A percentile compares a stretch with the other conserved stretches of the same genome.
Evolutionary conservation across 2,329 filamentous ascomycete species (phyloP).

Genomic region (Thelonectria discophora): DNA sequence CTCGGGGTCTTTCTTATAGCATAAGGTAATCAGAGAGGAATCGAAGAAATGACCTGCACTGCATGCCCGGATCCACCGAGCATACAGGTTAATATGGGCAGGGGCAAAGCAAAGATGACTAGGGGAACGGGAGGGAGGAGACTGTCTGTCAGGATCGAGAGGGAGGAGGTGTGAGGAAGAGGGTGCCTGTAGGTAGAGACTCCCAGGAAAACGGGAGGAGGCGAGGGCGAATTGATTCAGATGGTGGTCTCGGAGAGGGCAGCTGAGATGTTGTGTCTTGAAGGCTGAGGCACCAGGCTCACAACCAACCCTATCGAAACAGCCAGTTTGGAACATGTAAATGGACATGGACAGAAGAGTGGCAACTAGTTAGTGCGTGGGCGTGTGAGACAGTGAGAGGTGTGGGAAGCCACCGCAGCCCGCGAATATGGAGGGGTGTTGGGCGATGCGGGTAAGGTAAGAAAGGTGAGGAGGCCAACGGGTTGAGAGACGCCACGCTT

Average conservation of each 20-base stretch:
- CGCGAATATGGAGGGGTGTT: conserved; percentile 18
- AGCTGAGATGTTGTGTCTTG: conserved; percentile 13
- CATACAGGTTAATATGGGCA: conserved; percentile 25
- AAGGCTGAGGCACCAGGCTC: conserved; percentile 5
- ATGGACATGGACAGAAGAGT: conserved; percentile 10
- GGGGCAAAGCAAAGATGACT: conserved; percentile 31
- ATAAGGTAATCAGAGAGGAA: conserved; percentile 31
- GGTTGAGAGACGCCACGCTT: conserved; percentile 27
- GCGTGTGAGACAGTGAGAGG: conserved; percentile 23
- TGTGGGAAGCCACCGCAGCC: conserved; percentile 21
- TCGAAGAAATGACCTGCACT: conserved; percentile 26
- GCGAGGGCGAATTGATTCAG: conserved; percentile 18
- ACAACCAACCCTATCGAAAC: conserved; percentile 6
- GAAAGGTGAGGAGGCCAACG: conserved; percentile 35
- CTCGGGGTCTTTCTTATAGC: conserved; percentile 42
- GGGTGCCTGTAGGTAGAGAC: conserved; percentile 6
- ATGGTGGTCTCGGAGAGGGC: conserved; percentile 9
- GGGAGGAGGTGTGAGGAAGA: conserved; percentile 25
- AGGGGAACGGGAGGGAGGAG: conserved; percentile 3
- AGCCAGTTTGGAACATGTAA: conserved; percentile 8
- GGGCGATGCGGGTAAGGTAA: conserved; percentile 32
- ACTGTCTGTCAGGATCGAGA: background rate
- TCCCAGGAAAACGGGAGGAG: conserved; percentile 25
- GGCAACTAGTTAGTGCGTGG: conserved; percentile 20
- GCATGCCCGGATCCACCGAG: conserved; percentile 35